A percentile compares a stretch with the other conserved stretches of the same genome.
These are phyloP conservation scores for Turritis glabra DNA, from an alignment of 345 rosid genomes.

Conservation along the genomic window DNA sequence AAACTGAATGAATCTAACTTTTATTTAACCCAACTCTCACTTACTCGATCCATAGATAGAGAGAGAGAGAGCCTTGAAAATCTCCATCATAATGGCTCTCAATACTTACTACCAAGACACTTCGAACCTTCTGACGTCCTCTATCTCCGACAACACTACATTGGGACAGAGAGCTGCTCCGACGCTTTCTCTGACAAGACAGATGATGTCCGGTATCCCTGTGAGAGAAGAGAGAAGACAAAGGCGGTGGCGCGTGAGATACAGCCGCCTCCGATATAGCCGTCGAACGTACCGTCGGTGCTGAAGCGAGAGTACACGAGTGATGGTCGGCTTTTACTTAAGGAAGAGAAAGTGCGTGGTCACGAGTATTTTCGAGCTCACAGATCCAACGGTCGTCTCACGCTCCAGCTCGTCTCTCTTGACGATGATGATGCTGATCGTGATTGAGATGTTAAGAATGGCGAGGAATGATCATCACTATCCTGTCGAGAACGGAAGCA, in stretches of 20 bases:
- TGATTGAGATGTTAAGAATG: neutral
- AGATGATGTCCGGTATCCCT: neutral
- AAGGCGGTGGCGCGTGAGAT: neutral
- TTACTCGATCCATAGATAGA: neutral
- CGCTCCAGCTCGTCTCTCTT: neutral
- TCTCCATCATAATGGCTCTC: neutral
- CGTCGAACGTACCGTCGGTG: neutral
- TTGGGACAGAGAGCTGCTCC: neutral
- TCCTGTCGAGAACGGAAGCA: neutral
- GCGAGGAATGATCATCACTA: neutral
- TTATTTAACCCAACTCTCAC: neutral
- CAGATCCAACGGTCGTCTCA: constrained; percentile 7
- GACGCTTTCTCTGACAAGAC: neutral
- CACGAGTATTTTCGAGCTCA: neutral
- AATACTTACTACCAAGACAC: neutral
- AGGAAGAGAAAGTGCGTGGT: neutral
- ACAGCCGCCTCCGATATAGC: neutral
- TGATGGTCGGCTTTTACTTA: constrained; percentile 7
- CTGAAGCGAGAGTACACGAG: constrained; percentile 15
- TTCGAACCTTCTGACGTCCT: neutral
- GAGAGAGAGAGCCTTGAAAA: neutral
- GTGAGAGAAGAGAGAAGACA: neutral
- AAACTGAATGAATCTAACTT: neutral
- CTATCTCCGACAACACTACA: neutral
- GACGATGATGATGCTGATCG: neutral